These are phyloP conservation scores for Phytophthora tentaculata DNA, from an alignment of 352 stramenopile genomes.

Conservation along the genomic window DNA sequence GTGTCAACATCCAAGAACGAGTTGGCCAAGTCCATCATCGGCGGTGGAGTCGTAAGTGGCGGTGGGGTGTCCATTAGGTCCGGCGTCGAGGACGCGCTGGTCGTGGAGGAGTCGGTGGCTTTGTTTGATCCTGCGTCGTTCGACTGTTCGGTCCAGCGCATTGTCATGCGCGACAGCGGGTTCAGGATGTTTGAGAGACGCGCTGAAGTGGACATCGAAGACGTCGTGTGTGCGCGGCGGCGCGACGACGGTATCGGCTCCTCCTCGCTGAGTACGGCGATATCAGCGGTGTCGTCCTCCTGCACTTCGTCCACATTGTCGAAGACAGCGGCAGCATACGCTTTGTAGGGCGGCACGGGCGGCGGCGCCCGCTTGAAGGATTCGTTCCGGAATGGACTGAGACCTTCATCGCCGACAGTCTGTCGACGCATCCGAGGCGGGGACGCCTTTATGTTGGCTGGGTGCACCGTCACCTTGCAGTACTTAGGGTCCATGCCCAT, in stretches of 20 bases:
- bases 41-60: slow-evolving; percentile 35
- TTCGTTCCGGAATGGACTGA: slow-evolving; percentile 13
- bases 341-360: slow-evolving; percentile 29
- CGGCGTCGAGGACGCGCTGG: slow-evolving; percentile 33
- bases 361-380: slow-evolving; percentile 18
- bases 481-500: slow-evolving; percentile 55
- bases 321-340: slow-evolving; percentile 28
- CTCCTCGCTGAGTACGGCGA: slow-evolving; percentile 46
- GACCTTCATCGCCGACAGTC: slow-evolving; percentile 40
- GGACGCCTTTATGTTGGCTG: slow-evolving; percentile 26
- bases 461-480: slow-evolving; percentile 67
- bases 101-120: slow-evolving; percentile 27
- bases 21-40: slow-evolving; percentile 46
- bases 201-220: slow-evolving; percentile 31
- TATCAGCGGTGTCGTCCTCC: slow-evolving; percentile 41
- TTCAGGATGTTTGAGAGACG: slow-evolving; percentile 48
- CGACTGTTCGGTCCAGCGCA: slow-evolving; percentile 43
- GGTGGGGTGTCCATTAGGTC: slow-evolving; percentile 35
- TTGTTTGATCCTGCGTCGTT: slow-evolving; percentile 16
- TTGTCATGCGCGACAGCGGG: slow-evolving; percentile 55
- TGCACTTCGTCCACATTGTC: slow-evolving; percentile 31
- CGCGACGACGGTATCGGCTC: slow-evolving; percentile 40
- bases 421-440: slow-evolving; percentile 39
- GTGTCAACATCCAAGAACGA: slow-evolving; percentile 68
- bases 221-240: slow-evolving; percentile 57